Evolutionary conservation across 225 moss, liverwort and hornwort species (phyloP).

Genomic region (Antitrichia curtipendula): DNA sequence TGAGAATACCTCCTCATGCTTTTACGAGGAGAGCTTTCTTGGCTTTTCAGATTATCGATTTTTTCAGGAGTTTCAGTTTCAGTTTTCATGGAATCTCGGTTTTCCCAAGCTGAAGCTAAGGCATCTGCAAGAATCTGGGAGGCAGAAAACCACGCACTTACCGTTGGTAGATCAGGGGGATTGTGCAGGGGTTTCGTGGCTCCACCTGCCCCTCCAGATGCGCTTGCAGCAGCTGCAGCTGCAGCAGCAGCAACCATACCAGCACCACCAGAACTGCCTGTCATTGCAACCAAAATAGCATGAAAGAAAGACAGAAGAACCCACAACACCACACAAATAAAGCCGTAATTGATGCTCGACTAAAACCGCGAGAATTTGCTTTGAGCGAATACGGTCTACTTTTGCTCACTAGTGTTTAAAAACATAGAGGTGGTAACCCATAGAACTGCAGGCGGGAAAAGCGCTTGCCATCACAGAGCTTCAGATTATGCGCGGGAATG

Average conservation of each 20-base stretch:
- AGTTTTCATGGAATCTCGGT: slow-evolving; percentile 6
- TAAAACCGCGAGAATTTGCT: neutral
- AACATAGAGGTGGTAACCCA: neutral
- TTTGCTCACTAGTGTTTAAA: neutral
- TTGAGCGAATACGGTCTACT: neutral
- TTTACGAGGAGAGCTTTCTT: slow-evolving; percentile 39
- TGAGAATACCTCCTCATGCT: slow-evolving; percentile 29
- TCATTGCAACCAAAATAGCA: neutral
- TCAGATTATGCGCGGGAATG: neutral
- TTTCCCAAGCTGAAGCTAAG: slow-evolving; percentile 54
- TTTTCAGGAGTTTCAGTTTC: slow-evolving; percentile 14
- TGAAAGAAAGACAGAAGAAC: neutral
- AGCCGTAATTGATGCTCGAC: neutral
- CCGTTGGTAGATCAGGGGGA: slow-evolving; percentile 85
- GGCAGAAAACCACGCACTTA: slow-evolving; percentile 81
- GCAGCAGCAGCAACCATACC: slow-evolving; percentile 99
- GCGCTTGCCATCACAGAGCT: neutral
- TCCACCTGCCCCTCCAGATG: slow-evolving; percentile 70
- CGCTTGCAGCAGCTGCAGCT: slow-evolving; percentile 83
- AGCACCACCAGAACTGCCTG: slow-evolving; percentile 80
- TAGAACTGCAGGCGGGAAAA: neutral
- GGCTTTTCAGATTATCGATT: slow-evolving; percentile 16
- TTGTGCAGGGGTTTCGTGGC: slow-evolving; percentile 68
- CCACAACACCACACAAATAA: neutral
- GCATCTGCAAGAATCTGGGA: slow-evolving; percentile 72